Evolutionary conservation across 2,329 filamentous ascomycete genomes (phyloP).

Genomic region (Pyricularia sp.): DNA sequence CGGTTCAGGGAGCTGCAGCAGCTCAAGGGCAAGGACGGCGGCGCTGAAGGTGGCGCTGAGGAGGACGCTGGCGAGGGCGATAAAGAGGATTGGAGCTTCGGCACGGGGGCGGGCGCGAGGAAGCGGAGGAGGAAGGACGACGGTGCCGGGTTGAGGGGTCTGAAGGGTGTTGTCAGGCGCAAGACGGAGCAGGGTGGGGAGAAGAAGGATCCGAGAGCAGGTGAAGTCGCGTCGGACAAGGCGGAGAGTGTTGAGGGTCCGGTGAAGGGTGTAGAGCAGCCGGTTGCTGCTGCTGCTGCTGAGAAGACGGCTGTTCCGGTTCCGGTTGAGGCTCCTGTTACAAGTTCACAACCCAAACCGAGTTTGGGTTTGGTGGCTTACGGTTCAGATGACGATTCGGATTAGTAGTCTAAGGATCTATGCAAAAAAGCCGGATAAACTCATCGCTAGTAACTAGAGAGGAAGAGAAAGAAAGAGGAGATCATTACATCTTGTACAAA

Average conservation of each 20-base stretch:
- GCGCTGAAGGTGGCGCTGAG: neutral
- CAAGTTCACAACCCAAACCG: constrained; percentile 13
- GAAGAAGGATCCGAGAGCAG: constrained; percentile 10
- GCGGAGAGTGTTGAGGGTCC: neutral
- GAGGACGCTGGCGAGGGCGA: constrained; percentile 5
- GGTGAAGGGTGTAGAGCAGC: constrained; percentile 20
- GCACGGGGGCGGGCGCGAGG: constrained; percentile 1
- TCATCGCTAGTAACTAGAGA: neutral
- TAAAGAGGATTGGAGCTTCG: constrained; percentile 8
- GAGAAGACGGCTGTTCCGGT: neutral
- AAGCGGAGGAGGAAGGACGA: constrained; percentile 13
- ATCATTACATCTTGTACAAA: neutral
- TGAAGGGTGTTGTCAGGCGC: constrained; percentile 13
- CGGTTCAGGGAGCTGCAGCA: constrained; percentile 44
- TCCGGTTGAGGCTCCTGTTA: neutral
- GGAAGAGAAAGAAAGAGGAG: neutral
- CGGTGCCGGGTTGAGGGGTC: constrained; percentile 5
- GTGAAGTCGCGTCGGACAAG: constrained; percentile 9
- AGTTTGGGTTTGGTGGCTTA: constrained; percentile 41
- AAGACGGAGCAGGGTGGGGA: constrained; percentile 6
- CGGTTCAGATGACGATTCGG: constrained; percentile 40
- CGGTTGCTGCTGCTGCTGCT: constrained; percentile 14
- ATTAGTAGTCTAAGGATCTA: neutral
- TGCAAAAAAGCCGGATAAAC: neutral
- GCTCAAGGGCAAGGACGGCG: constrained; percentile 10